Conservation (phyloP, 1,284 basidiomycete genomes). For the Gastroboletus turbinatus region DNA sequence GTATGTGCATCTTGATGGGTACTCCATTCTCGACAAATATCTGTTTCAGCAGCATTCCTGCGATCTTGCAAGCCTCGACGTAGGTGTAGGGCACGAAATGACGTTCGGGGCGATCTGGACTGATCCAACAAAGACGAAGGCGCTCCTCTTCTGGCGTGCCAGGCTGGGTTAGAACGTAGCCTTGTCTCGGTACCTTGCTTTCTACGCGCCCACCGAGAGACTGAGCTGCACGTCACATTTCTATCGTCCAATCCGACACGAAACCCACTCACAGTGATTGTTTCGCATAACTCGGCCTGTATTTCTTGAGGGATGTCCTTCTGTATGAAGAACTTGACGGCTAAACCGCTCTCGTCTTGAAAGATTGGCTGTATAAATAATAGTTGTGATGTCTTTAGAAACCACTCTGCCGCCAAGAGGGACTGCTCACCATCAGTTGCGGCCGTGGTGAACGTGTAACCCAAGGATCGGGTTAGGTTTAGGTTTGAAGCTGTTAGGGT, state of each 20-base stretch:
- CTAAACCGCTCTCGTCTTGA: constrained; percentile 58
- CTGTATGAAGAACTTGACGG: constrained; percentile 79
- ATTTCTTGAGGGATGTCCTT: constrained; percentile 68
- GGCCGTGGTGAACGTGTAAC: constrained; percentile 21
- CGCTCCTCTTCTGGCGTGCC: constrained; percentile 69
- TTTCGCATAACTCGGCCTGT: constrained; percentile 67
- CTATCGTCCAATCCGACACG: neutral
- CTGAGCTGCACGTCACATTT: constrained; percentile 37
- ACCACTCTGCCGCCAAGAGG: neutral
- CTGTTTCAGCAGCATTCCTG: constrained; percentile 66
- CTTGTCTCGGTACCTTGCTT: constrained; percentile 69
- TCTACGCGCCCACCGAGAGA: constrained; percentile 73
- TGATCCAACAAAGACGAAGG: constrained; percentile 66
- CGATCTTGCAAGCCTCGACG: constrained; percentile 75
- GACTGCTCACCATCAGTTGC: constrained; percentile 28
- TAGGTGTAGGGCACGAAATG: constrained; percentile 77
- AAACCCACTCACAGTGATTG: constrained; percentile 52
- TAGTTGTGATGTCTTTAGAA: constrained; percentile 2
- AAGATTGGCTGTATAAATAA: constrained; percentile 55
- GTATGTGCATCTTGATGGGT: constrained; percentile 73
- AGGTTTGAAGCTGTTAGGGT: constrained; percentile 19
- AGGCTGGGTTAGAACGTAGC: constrained; percentile 68
- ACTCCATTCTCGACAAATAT: constrained; percentile 64
- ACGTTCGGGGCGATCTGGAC: constrained; percentile 63
- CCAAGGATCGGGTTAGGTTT: constrained; percentile 37